These are phyloP conservation scores for Harringtonia aguacate DNA, from an alignment of 2,329 filamentous ascomycete species.

Conservation along the genomic window DNA sequence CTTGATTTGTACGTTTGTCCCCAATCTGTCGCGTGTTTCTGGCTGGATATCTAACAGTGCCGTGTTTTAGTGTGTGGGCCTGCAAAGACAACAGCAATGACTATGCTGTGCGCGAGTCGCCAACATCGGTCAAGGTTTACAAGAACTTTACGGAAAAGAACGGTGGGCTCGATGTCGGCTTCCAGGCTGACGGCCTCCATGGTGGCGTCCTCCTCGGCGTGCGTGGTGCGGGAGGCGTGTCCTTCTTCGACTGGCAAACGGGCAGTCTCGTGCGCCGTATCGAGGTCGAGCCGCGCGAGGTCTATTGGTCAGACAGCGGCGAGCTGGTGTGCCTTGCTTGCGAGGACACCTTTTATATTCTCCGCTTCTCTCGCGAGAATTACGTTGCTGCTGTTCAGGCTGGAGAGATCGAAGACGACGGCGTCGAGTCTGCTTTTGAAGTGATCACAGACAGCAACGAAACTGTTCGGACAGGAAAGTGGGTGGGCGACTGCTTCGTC, in stretches of 20 bases:
- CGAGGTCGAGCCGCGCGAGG: slow-evolving; percentile 61
- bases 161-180: slow-evolving; percentile 84
- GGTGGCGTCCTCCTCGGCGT: slow-evolving; percentile 88
- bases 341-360: slow-evolving; percentile 89
- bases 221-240: slow-evolving; percentile 87
- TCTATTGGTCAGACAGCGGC: slow-evolving; percentile 97
- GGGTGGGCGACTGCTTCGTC: slow-evolving; percentile 98
- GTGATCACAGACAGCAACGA: slow-evolving; percentile 94
- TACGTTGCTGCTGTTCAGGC: slow-evolving; percentile 76
- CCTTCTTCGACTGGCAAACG: slow-evolving; percentile 92
- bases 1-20: slow-evolving; percentile 56
- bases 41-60: background rate
- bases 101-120: slow-evolving; percentile 90
- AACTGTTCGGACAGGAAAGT: slow-evolving; percentile 85
- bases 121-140: slow-evolving; percentile 92
- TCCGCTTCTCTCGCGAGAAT: slow-evolving; percentile 82
- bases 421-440: slow-evolving; percentile 91
- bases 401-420: slow-evolving; percentile 77
- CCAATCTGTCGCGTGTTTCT: background rate
- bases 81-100: slow-evolving; percentile 97
- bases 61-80: slow-evolving; percentile 56
- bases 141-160: slow-evolving; percentile 93
- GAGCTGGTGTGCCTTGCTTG: slow-evolving; percentile 89
- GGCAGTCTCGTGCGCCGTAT: slow-evolving; percentile 85
- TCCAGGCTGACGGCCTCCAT: slow-evolving; percentile 83